Evolutionary conservation across 176 grass and related monocot species (phyloP).

Genomic region (Oryza officinalis): DNA sequence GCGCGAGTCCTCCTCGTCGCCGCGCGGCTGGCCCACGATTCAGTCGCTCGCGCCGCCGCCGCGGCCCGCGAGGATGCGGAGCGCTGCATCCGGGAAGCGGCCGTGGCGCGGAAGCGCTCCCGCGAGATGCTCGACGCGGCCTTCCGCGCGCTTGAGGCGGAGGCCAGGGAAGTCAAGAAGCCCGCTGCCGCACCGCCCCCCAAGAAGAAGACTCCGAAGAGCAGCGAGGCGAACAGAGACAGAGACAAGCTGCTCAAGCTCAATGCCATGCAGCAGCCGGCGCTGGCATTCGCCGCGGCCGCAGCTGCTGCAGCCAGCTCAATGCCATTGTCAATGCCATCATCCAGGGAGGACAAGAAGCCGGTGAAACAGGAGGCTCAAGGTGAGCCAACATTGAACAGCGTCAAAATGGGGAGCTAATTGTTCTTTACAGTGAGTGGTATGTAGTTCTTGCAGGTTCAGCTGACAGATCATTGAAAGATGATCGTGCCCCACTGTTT

Average conservation of each 20-base stretch:
- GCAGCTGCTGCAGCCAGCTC: constrained; percentile 30
- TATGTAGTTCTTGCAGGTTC: constrained; percentile 32
- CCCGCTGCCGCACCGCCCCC: background rate
- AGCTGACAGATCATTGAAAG: background rate
- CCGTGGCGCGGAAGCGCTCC: constrained; percentile 56
- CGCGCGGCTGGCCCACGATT: constrained; percentile 54
- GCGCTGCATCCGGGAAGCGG: constrained; percentile 63
- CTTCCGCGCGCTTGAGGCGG: constrained; percentile 45
- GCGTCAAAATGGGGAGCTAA: background rate
- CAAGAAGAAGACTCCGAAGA: constrained; percentile 52
- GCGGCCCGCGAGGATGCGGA: constrained; percentile 59
- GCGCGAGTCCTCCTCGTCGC: constrained; percentile 68
- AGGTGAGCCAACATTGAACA: constrained; percentile 24
- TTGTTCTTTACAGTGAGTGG: constrained; percentile 14
- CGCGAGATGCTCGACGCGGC: constrained; percentile 68
- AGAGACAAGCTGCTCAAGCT: constrained; percentile 57
- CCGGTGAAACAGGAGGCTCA: constrained; percentile 23
- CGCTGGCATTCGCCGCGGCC: constrained; percentile 41
- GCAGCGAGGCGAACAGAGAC: constrained; percentile 36
- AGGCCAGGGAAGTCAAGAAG: constrained; percentile 36
- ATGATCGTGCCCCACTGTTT: constrained; percentile 25
- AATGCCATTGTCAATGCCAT: constrained; percentile 26
- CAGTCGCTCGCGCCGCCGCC: constrained; percentile 48
- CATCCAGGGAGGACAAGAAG: constrained; percentile 43
- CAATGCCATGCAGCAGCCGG: constrained; percentile 43